Conservation (phyloP, 805 yeast genomes). For the Diddensiella santjacobensis region DNA sequence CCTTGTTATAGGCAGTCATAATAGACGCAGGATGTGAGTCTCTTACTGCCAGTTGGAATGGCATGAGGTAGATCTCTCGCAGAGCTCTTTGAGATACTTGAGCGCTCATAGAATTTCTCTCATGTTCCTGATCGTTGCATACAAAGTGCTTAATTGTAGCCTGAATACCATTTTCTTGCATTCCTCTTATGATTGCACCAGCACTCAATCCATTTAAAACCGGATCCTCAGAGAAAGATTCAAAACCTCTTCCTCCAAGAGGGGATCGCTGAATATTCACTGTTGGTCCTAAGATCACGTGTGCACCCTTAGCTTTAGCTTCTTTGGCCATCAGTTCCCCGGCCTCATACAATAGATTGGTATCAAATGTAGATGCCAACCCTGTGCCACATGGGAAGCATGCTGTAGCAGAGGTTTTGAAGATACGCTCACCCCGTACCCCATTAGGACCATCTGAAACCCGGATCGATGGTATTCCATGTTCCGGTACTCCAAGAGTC, state of each 20-base stretch:
- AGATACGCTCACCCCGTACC: slow-evolving; percentile 54
- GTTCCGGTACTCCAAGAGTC: slow-evolving; percentile 39
- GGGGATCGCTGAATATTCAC: slow-evolving; percentile 56
- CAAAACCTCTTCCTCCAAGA: slow-evolving; percentile 60
- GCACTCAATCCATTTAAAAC: slow-evolving; percentile 44
- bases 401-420: slow-evolving; percentile 50
- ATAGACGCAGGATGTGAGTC: slow-evolving; percentile 50
- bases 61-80: slow-evolving; percentile 60
- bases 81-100: slow-evolving; percentile 56
- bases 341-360: slow-evolving; percentile 44
- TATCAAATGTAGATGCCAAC: slow-evolving; percentile 54
- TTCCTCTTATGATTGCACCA: slow-evolving; percentile 48
- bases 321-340: slow-evolving; percentile 54
- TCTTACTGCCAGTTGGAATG: slow-evolving; percentile 57
- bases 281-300: slow-evolving; percentile 48
- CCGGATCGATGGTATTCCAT: slow-evolving; percentile 47
- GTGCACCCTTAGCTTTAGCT: slow-evolving; percentile 51
- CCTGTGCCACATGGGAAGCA: slow-evolving; percentile 62
- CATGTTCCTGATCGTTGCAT: slow-evolving; percentile 59
- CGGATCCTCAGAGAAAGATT: slow-evolving; percentile 62
- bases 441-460: slow-evolving; percentile 64
- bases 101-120: slow-evolving; percentile 47
- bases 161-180: slow-evolving; percentile 47
- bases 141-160: slow-evolving; percentile 63
- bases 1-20: slow-evolving; percentile 62